Percentiles rank a stretch among this genome's conserved stretches.
These are phyloP conservation scores for Graphilbum ipis-grandicollis DNA, from an alignment of 2,329 filamentous ascomycete genomes.

Conservation along the genomic window DNA sequence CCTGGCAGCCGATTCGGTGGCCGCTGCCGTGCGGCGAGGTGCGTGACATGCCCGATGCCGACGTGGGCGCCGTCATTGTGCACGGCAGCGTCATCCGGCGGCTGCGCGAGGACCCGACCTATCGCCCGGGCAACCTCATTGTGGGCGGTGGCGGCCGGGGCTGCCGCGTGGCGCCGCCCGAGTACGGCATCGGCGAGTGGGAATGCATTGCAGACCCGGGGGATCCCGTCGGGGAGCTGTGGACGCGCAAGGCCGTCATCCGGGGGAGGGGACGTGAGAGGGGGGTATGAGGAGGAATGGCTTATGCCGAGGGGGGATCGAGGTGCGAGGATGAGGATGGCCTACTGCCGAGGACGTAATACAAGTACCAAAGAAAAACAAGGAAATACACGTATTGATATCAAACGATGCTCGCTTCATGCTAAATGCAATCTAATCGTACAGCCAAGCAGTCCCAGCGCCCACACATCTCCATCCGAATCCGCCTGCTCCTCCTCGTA, in stretches of 20 bases:
- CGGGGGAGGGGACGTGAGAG: conserved; percentile 1
- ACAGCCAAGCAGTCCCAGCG: no score
- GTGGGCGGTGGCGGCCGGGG: conserved; percentile 64
- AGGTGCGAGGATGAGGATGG: no score
- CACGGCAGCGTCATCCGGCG: conserved; percentile 60
- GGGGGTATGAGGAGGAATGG: neutral
- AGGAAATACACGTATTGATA: no score
- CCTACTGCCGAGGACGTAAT: no score
- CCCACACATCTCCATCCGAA: no score
- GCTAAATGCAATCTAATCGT: no score
- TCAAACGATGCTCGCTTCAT: no score
- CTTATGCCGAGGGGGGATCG: no score
- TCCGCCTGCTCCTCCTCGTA: no score
- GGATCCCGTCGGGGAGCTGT: conserved; percentile 52
- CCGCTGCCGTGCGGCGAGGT: conserved; percentile 63
- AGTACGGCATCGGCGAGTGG: conserved; percentile 58
- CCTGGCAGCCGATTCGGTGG: conserved; percentile 68
- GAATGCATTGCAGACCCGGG: conserved; percentile 44
- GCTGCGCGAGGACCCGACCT: conserved; percentile 44
- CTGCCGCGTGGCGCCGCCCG: conserved; percentile 37
- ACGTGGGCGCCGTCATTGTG: conserved; percentile 44
- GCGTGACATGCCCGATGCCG: conserved; percentile 66
- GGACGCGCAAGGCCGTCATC: no score
- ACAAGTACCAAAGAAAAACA: no score
- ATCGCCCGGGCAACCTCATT: conserved; percentile 66